Conservation (phyloP, 257 asterid species). For the Nicotiana noctiflora region DNA sequence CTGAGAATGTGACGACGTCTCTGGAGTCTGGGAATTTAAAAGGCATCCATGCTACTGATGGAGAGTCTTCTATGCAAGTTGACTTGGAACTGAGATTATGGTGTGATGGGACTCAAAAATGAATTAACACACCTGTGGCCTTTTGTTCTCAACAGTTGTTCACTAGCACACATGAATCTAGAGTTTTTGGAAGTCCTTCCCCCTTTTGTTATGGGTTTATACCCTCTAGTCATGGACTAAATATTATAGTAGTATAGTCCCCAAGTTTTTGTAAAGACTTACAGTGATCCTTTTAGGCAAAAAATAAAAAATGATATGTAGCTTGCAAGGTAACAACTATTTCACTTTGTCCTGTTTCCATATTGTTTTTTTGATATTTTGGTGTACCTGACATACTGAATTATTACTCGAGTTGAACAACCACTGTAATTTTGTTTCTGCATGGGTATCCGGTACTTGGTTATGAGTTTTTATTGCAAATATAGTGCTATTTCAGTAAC, state of each 20-base stretch:
- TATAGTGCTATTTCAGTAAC: no score
- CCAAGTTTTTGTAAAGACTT: neutral
- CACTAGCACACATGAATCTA: neutral
- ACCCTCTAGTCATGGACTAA: no score
- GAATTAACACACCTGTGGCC: neutral
- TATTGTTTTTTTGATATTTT: no score
- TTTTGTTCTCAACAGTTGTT: neutral
- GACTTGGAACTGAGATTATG: neutral
- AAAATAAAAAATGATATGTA: no score
- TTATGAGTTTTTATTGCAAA: no score
- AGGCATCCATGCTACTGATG: slow-evolving; percentile 4
- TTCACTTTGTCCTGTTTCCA: no score
- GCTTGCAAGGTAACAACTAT: no score
- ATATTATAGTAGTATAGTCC: neutral
- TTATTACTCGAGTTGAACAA: no score
- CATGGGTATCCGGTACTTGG: no score
- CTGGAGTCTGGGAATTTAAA: slow-evolving; percentile 12
- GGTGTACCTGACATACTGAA: no score
- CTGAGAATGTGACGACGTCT: neutral
- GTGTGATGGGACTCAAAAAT: neutral
- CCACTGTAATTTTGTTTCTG: no score
- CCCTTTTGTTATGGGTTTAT: neutral
- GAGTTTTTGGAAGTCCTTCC: neutral
- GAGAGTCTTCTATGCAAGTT: neutral
- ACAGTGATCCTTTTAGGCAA: no score